Base-by-base conservation (phyloP, 768 basidiomycete species). In the Mrakia gelida region DNA sequence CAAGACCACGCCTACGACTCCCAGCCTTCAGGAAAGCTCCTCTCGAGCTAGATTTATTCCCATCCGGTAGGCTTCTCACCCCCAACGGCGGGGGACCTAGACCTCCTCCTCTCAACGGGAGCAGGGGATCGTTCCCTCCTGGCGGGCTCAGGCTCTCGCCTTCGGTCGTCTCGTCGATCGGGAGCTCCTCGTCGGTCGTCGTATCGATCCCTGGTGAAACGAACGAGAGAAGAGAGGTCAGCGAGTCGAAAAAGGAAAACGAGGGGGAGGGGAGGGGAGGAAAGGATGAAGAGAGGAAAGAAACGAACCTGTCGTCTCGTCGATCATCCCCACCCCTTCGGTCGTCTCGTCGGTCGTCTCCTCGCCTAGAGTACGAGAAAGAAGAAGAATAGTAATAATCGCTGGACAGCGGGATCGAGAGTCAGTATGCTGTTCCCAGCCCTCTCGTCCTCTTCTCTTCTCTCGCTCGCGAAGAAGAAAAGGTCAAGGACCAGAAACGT, bases 61-160 rank as follows among this genome's bases (percentile, higher is more conserved):
- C 87, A 89, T 83, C 89, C 90, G 90, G 85, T 92, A 92, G 90
- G 91, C 92, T 90, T 91, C 91, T 90, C 91, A 89, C 88, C 91
- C 91, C 89, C 88, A 90, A 86, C 92, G 91, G 87, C 79, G 23
- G 75, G 61, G 73, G 76, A 71, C 75, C 74, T 59, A 2, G 78
- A 76, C 78, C 62, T 79, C 75, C 45, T 41, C 62, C 59, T 67
- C 71, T 34, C 65, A 16, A n/a, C 73, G 73, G 62, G 76, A 41
- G 56, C 72, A 54, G 38, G 80, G 80, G 75, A 59, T 67, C 74
- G 61, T 38, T 75, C 74, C 30, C 74, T 30, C n/a, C 74, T 28
- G 59, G 32, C 41, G 38, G 61, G 16, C 61, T 54, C 79, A 72
- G 82, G 82, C 45, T 81, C 80, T 59, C 82, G 80, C 54, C 81